These are phyloP conservation scores for Sclerotinia spermophila DNA, from an alignment of 2,329 filamentous ascomycete genomes.

Conservation along the genomic window DNA sequence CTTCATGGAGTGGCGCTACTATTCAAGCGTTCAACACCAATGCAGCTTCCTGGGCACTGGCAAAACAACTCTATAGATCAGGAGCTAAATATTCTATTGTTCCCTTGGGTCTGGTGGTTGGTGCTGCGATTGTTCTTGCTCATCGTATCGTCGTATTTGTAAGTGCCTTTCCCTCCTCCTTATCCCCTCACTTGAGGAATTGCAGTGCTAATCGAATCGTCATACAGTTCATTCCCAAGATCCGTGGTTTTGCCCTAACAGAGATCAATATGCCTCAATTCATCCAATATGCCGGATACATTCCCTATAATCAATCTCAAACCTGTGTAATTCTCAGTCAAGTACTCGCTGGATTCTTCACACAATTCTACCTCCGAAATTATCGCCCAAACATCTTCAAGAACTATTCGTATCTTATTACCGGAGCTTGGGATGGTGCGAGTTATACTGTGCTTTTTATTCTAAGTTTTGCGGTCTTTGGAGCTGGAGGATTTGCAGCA, in stretches of 20 bases:
- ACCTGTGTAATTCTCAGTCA: constrained; percentile 52
- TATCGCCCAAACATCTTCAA: constrained; percentile 40
- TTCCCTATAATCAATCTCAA: constrained; percentile 53
- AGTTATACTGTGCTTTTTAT: constrained; percentile 43
- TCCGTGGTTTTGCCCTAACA: constrained; percentile 41
- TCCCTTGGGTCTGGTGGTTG: constrained; percentile 49
- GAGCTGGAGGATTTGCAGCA: constrained; percentile 40
- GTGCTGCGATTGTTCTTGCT: constrained; percentile 42
- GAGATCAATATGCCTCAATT: constrained; percentile 53
- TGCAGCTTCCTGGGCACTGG: constrained; percentile 46
- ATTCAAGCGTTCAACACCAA: constrained; percentile 47
- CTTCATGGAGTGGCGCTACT: constrained; percentile 48
- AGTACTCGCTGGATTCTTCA: constrained; percentile 43
- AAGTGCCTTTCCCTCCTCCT: constrained; percentile 22
- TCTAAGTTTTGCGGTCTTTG: constrained; percentile 44
- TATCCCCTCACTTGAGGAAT: neutral
- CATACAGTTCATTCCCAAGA: constrained; percentile 45
- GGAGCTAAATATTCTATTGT: constrained; percentile 46
- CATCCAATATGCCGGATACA: constrained; percentile 51
- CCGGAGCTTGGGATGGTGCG: constrained; percentile 42
- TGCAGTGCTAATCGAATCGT: constrained; percentile 14
- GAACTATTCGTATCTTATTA: constrained; percentile 43
- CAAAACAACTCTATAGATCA: constrained; percentile 50
- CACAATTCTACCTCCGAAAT: constrained; percentile 42
- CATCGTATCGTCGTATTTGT: constrained; percentile 46